Conservation (phyloP, 2,329 filamentous ascomycete genomes). For the Alternaria postmessia region DNA sequence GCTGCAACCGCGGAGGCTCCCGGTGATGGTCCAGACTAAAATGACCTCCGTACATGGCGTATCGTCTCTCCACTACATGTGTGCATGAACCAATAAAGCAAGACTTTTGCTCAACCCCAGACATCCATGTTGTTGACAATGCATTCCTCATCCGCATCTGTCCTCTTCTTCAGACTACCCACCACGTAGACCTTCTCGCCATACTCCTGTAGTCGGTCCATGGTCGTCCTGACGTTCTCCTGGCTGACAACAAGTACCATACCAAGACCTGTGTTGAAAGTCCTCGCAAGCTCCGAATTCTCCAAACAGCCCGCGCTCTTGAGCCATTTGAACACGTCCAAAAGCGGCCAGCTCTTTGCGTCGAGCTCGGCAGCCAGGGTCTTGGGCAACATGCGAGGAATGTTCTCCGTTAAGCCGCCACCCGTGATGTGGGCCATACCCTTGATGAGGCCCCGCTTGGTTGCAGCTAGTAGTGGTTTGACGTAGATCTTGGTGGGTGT, state of each 20-base stretch:
- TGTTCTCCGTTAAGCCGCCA: constrained; percentile 90
- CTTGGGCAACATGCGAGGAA: constrained; percentile 88
- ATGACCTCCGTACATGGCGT: background rate
- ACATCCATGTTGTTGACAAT: constrained; percentile 67
- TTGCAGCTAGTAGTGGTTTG: constrained; percentile 74
- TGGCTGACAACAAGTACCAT: constrained; percentile 87
- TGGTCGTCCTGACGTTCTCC: constrained; percentile 68
- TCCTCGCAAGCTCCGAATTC: constrained; percentile 82
- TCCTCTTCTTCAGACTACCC: constrained; percentile 72
- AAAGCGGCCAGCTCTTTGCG: constrained; percentile 76
- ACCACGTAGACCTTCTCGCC: constrained; percentile 82
- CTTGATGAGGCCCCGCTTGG: constrained; percentile 73
- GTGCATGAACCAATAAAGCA: background rate
- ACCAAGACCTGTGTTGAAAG: constrained; percentile 93
- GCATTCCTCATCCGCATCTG: constrained; percentile 60
- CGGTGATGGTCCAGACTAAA: constrained; percentile 8
- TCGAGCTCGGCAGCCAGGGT: constrained; percentile 83
- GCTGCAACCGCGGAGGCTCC: constrained; percentile 8
- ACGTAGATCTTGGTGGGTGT: constrained; percentile 96
- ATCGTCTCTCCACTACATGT: constrained; percentile 3
- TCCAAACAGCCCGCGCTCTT: constrained; percentile 75
- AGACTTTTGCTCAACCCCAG: constrained; percentile 45
- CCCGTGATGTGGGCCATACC: constrained; percentile 97
- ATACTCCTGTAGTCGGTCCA: constrained; percentile 66
- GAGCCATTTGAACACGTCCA: constrained; percentile 86